These are phyloP conservation scores for Tricholoma sp. DNA, from an alignment of 768 basidiomycete species.

Conservation along the genomic window DNA sequence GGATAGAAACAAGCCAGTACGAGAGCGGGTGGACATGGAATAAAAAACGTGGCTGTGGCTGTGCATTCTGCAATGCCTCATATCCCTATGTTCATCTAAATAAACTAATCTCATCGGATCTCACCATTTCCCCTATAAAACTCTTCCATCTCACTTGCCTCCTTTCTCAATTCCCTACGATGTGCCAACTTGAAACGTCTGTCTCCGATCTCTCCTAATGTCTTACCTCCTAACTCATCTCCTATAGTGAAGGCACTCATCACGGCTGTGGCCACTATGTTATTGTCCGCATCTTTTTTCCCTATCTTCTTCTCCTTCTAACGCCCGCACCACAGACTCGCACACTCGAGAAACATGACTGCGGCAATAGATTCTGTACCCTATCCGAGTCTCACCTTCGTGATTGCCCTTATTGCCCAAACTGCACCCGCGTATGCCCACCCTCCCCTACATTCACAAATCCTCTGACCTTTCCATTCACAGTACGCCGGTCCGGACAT, in stretches of 20 bases:
- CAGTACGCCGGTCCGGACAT: conserved; percentile 72
- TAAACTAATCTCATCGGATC: conserved; percentile 1
- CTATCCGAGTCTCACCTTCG: conserved; percentile 27
- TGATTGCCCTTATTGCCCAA: conserved; percentile 34
- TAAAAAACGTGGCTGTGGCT: conserved; percentile 3
- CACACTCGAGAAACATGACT: conserved; percentile 50
- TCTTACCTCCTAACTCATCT: conserved; percentile 19
- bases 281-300: conserved; percentile 38
- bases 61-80: too few relatives aligned
- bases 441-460: conserved; percentile 1
- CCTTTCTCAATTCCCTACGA: conserved; percentile 15
- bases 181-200: conserved; percentile 58
- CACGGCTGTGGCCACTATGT: conserved; percentile 80
- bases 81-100: background rate
- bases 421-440: conserved; percentile 39
- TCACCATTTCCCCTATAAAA: background rate
- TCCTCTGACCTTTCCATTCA: conserved; percentile 7
- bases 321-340: conserved; percentile 35
- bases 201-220: conserved; percentile 17
- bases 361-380: conserved; percentile 39
- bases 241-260: conserved; percentile 63
- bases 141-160: background rate
- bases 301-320: conserved; percentile 3
- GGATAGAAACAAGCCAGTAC: conserved; percentile 91
- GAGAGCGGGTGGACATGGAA: conserved; percentile 54